A percentile compares a stretch with the other conserved stretches of the same genome.
Conservation (phyloP, 176 grass and related monocot species). For the Carex parvula region DNA sequence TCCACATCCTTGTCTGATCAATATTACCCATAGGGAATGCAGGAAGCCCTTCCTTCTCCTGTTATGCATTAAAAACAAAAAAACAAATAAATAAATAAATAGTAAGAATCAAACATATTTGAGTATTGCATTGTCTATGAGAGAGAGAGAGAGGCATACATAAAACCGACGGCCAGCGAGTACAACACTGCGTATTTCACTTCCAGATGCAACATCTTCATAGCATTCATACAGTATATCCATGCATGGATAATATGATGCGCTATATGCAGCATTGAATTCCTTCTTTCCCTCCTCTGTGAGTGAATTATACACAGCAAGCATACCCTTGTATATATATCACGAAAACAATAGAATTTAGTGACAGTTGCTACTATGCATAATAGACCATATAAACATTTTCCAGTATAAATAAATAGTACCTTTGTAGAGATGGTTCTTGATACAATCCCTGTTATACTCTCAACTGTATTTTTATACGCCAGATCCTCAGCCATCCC, state of each 20-base stretch:
- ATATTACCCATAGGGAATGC: constrained; percentile 79
- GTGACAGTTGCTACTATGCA: background rate
- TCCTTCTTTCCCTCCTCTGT: constrained; percentile 61
- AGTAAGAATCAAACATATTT: background rate
- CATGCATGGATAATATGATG: constrained; percentile 72
- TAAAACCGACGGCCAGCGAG: constrained; percentile 64
- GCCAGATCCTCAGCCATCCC: constrained; percentile 61
- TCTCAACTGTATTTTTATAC: constrained; percentile 67
- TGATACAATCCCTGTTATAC: constrained; percentile 76
- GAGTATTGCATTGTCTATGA: background rate
- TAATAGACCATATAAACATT: background rate
- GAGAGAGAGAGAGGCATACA: constrained; percentile 28
- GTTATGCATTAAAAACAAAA: background rate
- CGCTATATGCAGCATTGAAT: constrained; percentile 63
- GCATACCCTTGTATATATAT: constrained; percentile 48
- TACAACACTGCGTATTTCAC: constrained; percentile 80
- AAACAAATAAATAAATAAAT: background rate
- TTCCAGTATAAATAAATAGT: background rate
- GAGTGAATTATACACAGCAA: constrained; percentile 60
- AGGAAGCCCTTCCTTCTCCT: constrained; percentile 83
- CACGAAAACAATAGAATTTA: background rate
- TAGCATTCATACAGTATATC: constrained; percentile 68
- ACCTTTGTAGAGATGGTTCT: constrained; percentile 82
- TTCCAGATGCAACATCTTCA: constrained; percentile 67
- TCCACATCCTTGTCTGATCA: constrained; percentile 81